A percentile compares a stretch with the other conserved stretches of the same genome.
These are phyloP conservation scores for Picochlorum sp. DNA, from an alignment of 139 green algal species.

Conservation along the genomic window DNA sequence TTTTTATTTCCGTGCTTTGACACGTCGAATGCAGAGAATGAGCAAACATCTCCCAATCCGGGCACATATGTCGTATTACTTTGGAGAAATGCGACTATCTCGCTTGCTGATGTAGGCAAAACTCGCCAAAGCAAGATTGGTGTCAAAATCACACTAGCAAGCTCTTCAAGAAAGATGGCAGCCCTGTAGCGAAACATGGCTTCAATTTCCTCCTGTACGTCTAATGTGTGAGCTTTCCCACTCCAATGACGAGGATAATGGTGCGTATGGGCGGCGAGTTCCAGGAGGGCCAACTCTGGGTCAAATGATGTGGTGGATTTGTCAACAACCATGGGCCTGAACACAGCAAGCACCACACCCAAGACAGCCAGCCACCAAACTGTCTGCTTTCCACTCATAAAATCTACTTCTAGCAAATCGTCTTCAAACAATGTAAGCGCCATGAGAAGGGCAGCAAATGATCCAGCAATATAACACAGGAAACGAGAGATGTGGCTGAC, in stretches of 20 bases:
- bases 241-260: constrained; percentile 76
- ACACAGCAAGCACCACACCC: constrained; percentile 63
- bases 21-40: constrained; percentile 71
- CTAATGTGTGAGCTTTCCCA: constrained; percentile 56
- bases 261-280: constrained; percentile 84
- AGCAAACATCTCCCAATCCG: constrained; percentile 87
- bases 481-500: constrained; percentile 65
- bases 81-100: constrained; percentile 76
- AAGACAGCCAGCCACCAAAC: constrained; percentile 76
- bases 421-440: constrained; percentile 67
- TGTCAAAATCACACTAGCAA: constrained; percentile 71
- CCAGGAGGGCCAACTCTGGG: constrained; percentile 70
- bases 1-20: constrained; percentile 68
- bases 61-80: constrained; percentile 50
- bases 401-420: constrained; percentile 62
- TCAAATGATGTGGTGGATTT: constrained; percentile 58
- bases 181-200: constrained; percentile 78
- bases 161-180: constrained; percentile 80
- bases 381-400: constrained; percentile 52
- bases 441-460: constrained; percentile 80
- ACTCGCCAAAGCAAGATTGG: constrained; percentile 74
- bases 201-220: constrained; percentile 75
- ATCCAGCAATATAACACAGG: constrained; percentile 72
- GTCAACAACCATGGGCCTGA: constrained; percentile 44
- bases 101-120: constrained; percentile 41